These are phyloP conservation scores for Fonsecaea erecta DNA, from an alignment of 2,329 filamentous ascomycete genomes.

Conservation along the genomic window DNA sequence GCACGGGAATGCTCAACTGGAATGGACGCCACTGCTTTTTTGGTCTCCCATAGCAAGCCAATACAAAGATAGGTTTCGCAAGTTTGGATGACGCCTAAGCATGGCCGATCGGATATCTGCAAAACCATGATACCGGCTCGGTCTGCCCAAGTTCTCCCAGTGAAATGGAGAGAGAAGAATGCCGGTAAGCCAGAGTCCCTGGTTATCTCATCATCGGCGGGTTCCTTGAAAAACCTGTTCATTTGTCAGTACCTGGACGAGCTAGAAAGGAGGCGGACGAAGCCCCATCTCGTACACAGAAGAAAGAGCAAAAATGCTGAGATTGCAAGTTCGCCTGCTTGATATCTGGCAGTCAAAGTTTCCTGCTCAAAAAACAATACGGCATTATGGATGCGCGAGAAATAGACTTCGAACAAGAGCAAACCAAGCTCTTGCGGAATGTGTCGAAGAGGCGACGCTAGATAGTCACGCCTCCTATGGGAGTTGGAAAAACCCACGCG, in stretches of 20 bases:
- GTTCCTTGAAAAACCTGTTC: background rate
- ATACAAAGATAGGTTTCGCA: constrained; percentile 6
- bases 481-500: background rate
- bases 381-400: constrained; percentile 4
- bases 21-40: constrained; percentile 3
- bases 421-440: background rate
- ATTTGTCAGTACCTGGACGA: background rate
- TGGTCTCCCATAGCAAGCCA: constrained; percentile 1
- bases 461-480: background rate
- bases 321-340: constrained; percentile 1
- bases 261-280: constrained; percentile 4
- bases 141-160: constrained; percentile 1
- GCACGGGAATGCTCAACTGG: constrained; percentile 2
- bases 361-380: background rate
- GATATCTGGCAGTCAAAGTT: constrained; percentile 3
- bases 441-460: background rate
- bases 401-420: constrained; percentile 5
- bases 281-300: background rate
- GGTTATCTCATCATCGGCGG: background rate
- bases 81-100: background rate
- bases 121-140: constrained; percentile 2
- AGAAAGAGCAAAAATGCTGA: background rate
- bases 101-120: constrained; percentile 3
- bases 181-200: background rate
- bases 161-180: constrained; percentile 4